A percentile compares a stretch with the other conserved stretches of the same genome.
Conservation (phyloP, 257 asterid genomes). For the Solanum stenotomum region DNA sequence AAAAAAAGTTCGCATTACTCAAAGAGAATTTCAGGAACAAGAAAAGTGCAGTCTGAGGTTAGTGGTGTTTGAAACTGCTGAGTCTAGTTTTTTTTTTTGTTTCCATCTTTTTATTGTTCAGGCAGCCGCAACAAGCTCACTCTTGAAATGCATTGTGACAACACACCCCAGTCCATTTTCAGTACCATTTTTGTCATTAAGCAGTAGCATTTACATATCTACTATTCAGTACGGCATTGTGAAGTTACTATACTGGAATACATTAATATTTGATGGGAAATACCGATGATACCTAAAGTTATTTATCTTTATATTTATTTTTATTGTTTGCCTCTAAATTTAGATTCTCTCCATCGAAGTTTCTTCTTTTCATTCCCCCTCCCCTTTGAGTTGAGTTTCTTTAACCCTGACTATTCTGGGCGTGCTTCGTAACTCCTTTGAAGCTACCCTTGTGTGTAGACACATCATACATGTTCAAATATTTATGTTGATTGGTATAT, state of each 20-base stretch:
- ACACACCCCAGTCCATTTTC: neutral
- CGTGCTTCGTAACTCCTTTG: neutral
- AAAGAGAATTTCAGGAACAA: slow-evolving; percentile 87
- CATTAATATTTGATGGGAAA: neutral
- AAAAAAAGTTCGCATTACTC: slow-evolving; percentile 58
- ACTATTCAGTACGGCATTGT: slow-evolving; percentile 1
- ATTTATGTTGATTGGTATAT: neutral
- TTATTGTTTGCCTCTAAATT: neutral
- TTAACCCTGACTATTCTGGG: neutral
- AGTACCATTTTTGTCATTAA: neutral
- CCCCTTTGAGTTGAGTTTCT: neutral
- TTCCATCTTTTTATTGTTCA: neutral
- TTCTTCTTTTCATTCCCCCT: neutral
- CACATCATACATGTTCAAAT: neutral
- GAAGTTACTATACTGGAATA: neutral
- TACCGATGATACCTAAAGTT: neutral
- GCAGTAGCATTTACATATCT: neutral
- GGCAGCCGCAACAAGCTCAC: neutral
- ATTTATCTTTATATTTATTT: neutral
- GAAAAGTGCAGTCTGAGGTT: slow-evolving; percentile 32
- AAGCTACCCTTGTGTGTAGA: neutral
- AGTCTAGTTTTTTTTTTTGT: neutral
- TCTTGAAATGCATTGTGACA: neutral
- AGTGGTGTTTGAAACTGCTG: neutral
- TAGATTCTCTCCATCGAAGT: neutral